These are phyloP conservation scores for Tilletia setariae DNA, from an alignment of 1,284 basidiomycete species.

Conservation along the genomic window DNA sequence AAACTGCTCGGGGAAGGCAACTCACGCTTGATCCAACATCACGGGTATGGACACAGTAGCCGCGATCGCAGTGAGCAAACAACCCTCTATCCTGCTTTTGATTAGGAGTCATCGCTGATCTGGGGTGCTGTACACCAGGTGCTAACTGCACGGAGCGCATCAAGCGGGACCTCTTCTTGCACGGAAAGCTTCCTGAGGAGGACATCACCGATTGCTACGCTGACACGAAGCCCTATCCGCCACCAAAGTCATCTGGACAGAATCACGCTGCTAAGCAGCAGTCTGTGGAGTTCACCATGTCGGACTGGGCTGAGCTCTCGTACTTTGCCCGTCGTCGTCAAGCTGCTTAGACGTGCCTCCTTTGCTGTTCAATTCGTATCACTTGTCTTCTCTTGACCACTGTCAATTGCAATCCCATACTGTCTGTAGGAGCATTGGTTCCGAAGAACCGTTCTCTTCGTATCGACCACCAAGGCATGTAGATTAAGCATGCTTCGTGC, in stretches of 20 bases:
- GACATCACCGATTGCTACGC: constrained; percentile 5
- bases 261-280: background rate
- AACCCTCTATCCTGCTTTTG: background rate
- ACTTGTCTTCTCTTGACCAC: too few relatives aligned
- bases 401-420: too few relatives aligned
- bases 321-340: background rate
- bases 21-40: constrained; percentile 2
- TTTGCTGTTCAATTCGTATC: too few relatives aligned
- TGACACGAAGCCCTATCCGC: constrained; percentile 6
- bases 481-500: too few relatives aligned
- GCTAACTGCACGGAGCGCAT: constrained; percentile 9
- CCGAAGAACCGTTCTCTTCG: too few relatives aligned
- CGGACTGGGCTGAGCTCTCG: background rate
- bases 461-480: too few relatives aligned
- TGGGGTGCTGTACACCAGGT: background rate
- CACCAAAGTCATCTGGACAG: background rate
- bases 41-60: constrained; percentile 7
- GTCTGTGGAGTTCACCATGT: background rate
- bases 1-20: background rate
- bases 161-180: constrained; percentile 3
- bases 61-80: background rate
- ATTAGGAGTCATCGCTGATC: background rate
- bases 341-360: background rate
- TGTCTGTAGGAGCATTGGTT: too few relatives aligned
- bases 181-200: background rate